Conservation (phyloP, 768 basidiomycete genomes). For the Hebeloma cylindrosporum region DNA sequence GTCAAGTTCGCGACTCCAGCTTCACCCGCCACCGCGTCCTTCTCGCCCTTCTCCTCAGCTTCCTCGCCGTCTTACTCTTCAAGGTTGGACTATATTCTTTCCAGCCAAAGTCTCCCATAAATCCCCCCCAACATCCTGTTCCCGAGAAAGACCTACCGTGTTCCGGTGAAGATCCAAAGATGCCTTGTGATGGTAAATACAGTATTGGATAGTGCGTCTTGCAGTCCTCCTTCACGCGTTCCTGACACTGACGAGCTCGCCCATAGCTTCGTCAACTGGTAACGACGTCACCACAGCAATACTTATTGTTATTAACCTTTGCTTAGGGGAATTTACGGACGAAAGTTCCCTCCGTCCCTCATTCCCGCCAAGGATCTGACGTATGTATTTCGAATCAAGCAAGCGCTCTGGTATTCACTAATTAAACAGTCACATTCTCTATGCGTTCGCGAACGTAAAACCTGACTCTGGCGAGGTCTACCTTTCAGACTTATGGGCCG, state of each 20-base stretch:
- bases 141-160: slow-evolving; percentile 15
- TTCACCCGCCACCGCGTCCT: slow-evolving; percentile 33
- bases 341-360: slow-evolving; percentile 84
- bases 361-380: slow-evolving; percentile 88
- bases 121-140: slow-evolving; percentile 6
- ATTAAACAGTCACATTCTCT: slow-evolving; percentile 72
- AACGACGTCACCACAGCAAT: slow-evolving; percentile 12
- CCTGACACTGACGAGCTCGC: too few species aligned
- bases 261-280: slow-evolving; percentile 5
- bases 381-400: slow-evolving; percentile 41
- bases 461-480: slow-evolving; percentile 83
- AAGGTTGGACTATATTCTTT: slow-evolving; percentile 44
- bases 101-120: slow-evolving; percentile 4
- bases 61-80: slow-evolving; percentile 42
- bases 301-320: background rate
- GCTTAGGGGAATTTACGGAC: slow-evolving; percentile 88
- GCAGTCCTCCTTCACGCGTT: background rate
- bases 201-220: slow-evolving; percentile 77
- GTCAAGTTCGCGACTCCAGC: slow-evolving; percentile 17
- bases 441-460: slow-evolving; percentile 90
- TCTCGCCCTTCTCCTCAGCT: slow-evolving; percentile 33
- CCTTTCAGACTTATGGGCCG: slow-evolving; percentile 91
- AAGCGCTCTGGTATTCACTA: background rate
- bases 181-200: slow-evolving; percentile 56
- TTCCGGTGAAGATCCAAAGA: slow-evolving; percentile 21